Conservation (phyloP, 306 rosid species). For the Malus sieversii region DNA sequence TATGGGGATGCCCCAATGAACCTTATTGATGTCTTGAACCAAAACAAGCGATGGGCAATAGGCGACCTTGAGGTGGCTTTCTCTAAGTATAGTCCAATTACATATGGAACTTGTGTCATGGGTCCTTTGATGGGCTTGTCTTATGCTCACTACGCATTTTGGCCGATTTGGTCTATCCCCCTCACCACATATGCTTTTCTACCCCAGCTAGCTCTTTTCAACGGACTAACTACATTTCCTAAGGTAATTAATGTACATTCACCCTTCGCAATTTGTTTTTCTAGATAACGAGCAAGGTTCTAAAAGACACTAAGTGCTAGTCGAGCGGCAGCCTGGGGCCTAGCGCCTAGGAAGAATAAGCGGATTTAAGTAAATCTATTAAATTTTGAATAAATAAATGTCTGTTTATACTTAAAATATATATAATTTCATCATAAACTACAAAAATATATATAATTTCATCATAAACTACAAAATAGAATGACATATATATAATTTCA, state of each 20-base stretch:
- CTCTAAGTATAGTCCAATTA: slow-evolving; percentile 25
- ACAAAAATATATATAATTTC: too few species aligned
- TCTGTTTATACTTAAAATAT: too few species aligned
- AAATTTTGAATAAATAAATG: too few species aligned
- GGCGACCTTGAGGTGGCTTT: slow-evolving; percentile 25
- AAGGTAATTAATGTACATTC: slow-evolving; percentile 9
- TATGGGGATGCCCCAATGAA: slow-evolving; percentile 30
- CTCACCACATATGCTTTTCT: slow-evolving; percentile 25
- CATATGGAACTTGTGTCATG: slow-evolving; percentile 7
- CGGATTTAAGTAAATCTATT: too few species aligned
- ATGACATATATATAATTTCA: too few species aligned
- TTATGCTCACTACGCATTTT: slow-evolving; percentile 17
- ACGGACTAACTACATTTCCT: slow-evolving; percentile 32
- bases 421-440: too few species aligned
- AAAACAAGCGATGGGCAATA: slow-evolving; percentile 27
- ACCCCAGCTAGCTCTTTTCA: slow-evolving; percentile 32
- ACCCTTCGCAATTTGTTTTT: neutral
- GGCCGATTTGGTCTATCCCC: slow-evolving; percentile 32
- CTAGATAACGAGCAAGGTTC: too few species aligned
- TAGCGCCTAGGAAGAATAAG: too few species aligned
- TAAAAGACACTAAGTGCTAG: too few species aligned
- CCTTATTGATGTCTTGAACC: slow-evolving; percentile 25
- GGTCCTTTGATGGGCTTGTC: slow-evolving; percentile 26
- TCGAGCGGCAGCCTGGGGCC: too few species aligned
- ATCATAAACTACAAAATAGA: too few species aligned